phyloP scores from a whole-genome alignment of 192 early-diverging fungal species.

The Backusella westeae region DNA sequence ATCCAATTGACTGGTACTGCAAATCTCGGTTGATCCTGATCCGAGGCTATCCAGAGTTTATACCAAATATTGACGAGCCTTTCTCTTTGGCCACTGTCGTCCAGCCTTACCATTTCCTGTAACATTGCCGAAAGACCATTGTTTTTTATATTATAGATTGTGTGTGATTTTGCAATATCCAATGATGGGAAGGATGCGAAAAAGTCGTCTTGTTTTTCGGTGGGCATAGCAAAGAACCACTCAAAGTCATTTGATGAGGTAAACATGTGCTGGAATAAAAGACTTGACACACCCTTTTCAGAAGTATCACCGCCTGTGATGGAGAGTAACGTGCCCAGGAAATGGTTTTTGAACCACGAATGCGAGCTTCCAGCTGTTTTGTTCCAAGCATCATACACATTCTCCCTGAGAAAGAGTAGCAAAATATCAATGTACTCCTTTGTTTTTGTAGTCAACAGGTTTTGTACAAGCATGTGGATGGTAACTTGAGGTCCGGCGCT shows the following conservation, averaged over 20 bases:
- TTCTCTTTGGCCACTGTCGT: neutral
- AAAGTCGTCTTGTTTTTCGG: neutral
- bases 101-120: slow-evolving; percentile 18
- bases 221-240: slow-evolving; percentile 13
- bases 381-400: neutral
- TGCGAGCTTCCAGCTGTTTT: neutral
- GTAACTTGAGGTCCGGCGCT: slow-evolving; percentile 16
- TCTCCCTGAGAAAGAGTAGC: neutral
- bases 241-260: neutral
- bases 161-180: neutral
- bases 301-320: neutral
- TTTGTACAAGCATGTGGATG: neutral
- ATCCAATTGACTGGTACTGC: slow-evolving; percentile 14
- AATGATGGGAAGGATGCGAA: neutral
- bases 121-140: slow-evolving; percentile 17
- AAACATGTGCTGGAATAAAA: neutral
- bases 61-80: slow-evolving; percentile 5
- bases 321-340: slow-evolving; percentile 12
- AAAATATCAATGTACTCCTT: slow-evolving; percentile 18
- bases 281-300: neutral
- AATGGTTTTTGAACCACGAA: slow-evolving; percentile 26
- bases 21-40: neutral
- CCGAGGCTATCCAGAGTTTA: neutral
- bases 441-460: slow-evolving; percentile 5
- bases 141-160: neutral